phyloP scores from a whole-genome alignment of 306 rosid genomes.

The Astragalus glycyphyllos region DNA sequence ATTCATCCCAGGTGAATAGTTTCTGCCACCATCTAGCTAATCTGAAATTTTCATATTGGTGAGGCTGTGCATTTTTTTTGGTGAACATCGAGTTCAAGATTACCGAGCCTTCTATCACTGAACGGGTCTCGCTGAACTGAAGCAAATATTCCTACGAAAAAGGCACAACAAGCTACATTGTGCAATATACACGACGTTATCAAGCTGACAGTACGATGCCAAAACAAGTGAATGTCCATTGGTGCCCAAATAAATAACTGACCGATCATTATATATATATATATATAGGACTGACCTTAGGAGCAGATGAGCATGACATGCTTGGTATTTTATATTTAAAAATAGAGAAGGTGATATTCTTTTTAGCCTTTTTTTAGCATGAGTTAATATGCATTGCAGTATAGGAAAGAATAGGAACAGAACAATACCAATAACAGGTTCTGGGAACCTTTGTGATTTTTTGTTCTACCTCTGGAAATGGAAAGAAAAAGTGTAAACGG shows the following conservation, averaged over 20 bases:
- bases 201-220: constrained; percentile 19
- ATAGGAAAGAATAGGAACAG: background rate
- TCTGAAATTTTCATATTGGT: constrained; percentile 9
- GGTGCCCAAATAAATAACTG: constrained; percentile 8
- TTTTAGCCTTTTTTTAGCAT: background rate
- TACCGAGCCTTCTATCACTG: constrained; percentile 9
- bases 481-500: constrained; percentile 1
- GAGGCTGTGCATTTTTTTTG: background rate
- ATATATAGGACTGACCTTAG: background rate
- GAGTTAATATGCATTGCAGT: background rate
- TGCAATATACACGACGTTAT: constrained; percentile 4
- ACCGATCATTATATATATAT: no score
- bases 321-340: constrained; percentile 21
- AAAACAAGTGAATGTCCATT: constrained; percentile 8
- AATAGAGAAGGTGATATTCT: background rate
- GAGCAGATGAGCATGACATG: background rate
- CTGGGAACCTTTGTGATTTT: constrained; percentile 12
- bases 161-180: background rate
- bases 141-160: background rate
- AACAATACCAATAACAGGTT: constrained; percentile 2
- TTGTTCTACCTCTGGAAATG: constrained; percentile 15
- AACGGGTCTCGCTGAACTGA: constrained; percentile 4
- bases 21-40: constrained; percentile 11
- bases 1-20: constrained; percentile 34
- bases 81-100: background rate